Conservation (phyloP, 495 filamentous ascomycete genomes). For the Symbiotaphrina buchneri region DNA sequence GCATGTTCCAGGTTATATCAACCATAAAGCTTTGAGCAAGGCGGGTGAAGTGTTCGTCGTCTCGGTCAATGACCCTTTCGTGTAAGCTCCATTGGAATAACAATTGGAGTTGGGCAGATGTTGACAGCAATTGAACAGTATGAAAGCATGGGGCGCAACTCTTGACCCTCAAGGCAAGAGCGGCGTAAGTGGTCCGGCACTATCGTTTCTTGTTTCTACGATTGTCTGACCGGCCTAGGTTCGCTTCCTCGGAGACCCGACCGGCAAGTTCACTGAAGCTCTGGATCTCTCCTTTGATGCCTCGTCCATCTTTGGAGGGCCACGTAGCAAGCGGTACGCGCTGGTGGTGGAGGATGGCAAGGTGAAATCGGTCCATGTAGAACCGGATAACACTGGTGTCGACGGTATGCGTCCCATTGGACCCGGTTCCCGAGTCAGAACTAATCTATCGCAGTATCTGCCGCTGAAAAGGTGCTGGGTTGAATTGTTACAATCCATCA, state of each 20-base stretch:
- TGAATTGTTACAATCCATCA: too few relatives aligned
- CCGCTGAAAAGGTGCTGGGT: too few relatives aligned
- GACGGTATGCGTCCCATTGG: constrained; percentile 30
- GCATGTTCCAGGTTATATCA: constrained; percentile 68
- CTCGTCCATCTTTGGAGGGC: constrained; percentile 61
- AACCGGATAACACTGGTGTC: constrained; percentile 86
- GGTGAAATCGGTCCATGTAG: constrained; percentile 26
- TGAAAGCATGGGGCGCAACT: constrained; percentile 49
- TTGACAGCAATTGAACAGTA: constrained; percentile 21
- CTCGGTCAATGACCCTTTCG: constrained; percentile 86
- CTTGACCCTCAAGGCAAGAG: constrained; percentile 49
- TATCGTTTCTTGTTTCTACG: not conserved
- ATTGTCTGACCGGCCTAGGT: constrained; percentile 20
- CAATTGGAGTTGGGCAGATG: not conserved
- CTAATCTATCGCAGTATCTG: too few relatives aligned
- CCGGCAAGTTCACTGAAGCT: constrained; percentile 61
- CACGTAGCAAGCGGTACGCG: constrained; percentile 76
- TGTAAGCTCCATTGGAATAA: constrained; percentile 45
- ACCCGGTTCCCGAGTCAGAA: too few relatives aligned
- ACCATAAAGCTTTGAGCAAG: constrained; percentile 43
- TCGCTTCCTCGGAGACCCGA: constrained; percentile 80
- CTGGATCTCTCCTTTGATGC: constrained; percentile 73
- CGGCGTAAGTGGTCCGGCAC: constrained; percentile 33
- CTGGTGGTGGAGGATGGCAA: constrained; percentile 15
- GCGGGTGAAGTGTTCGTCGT: constrained; percentile 73